phyloP scores from a whole-genome alignment of 2,329 filamentous ascomycete genomes.

The Alternaria hordeiaustralica region DNA sequence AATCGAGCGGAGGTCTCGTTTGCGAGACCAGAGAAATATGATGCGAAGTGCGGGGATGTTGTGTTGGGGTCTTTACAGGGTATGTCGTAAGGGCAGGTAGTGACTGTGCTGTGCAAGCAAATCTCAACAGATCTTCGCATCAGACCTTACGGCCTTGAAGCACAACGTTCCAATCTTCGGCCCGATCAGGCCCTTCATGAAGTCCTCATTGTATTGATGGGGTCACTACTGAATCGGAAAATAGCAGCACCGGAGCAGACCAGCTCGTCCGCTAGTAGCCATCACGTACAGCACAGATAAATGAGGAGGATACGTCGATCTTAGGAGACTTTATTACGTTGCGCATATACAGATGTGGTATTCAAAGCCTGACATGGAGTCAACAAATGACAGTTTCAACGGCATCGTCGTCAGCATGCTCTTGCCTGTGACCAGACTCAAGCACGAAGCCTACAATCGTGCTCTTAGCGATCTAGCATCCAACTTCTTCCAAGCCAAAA shows the following conservation, averaged over 20 bases:
- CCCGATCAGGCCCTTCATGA: neutral
- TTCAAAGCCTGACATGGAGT: neutral
- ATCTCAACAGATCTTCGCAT: neutral
- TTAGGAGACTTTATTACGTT: neutral
- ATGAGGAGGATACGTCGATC: neutral
- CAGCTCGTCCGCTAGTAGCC: neutral
- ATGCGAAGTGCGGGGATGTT: slow-evolving; percentile 5
- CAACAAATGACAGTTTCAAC: neutral
- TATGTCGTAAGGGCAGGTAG: neutral
- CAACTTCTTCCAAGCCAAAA: slow-evolving; percentile 30
- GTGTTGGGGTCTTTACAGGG: slow-evolving; percentile 16
- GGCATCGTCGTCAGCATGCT: neutral
- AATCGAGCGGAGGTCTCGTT: slow-evolving; percentile 14
- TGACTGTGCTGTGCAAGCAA: neutral
- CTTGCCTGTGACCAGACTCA: neutral
- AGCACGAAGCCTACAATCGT: neutral
- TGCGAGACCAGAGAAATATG: slow-evolving; percentile 15
- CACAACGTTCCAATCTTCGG: neutral
- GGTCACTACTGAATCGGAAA: neutral
- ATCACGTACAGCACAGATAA: neutral
- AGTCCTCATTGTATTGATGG: neutral
- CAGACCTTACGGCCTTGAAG: neutral
- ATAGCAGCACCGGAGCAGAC: neutral
- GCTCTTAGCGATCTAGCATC: neutral
- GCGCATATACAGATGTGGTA: neutral